A percentile compares a stretch with the other conserved stretches of the same genome.
These are phyloP conservation scores for Nicotiana attenuata DNA, from an alignment of 257 asterid genomes.

Conservation along the genomic window DNA sequence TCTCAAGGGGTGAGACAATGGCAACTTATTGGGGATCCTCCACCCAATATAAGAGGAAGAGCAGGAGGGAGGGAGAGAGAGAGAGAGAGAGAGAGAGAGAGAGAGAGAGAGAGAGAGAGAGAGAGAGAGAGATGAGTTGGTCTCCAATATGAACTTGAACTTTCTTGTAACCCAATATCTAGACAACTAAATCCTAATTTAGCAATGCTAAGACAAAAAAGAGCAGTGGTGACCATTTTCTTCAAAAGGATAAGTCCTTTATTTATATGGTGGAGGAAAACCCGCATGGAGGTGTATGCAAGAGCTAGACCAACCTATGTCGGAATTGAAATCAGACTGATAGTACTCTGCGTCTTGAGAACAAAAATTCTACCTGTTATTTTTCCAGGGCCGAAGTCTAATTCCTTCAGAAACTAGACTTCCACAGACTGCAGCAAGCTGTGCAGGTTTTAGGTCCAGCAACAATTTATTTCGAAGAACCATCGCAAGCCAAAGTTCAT, in stretches of 20 bases:
- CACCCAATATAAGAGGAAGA: neutral
- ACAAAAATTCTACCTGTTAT: constrained; percentile 52
- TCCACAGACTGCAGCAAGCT: constrained; percentile 94
- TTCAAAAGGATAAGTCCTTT: neutral
- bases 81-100: no score
- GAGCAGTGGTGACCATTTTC: neutral
- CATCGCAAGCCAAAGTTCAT: constrained; percentile 95
- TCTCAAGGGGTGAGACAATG: neutral
- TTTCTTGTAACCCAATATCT: neutral
- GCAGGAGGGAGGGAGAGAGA: no score
- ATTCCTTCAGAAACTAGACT: constrained; percentile 93
- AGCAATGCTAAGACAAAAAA: neutral
- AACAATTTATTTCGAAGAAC: constrained; percentile 81
- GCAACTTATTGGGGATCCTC: neutral
- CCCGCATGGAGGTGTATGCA: neutral
- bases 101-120: no score
- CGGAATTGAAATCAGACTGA: neutral
- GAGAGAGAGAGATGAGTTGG: neutral
- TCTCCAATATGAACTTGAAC: neutral
- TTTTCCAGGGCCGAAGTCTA: constrained; percentile 86
- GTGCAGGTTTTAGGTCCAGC: constrained; percentile 83
- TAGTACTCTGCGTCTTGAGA: neutral
- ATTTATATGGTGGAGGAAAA: constrained; percentile 1
- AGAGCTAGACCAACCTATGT: constrained; percentile 1
- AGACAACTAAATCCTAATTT: neutral